These are phyloP conservation scores for Penicillium carneum DNA, from an alignment of 2,329 filamentous ascomycete species.

Conservation along the genomic window DNA sequence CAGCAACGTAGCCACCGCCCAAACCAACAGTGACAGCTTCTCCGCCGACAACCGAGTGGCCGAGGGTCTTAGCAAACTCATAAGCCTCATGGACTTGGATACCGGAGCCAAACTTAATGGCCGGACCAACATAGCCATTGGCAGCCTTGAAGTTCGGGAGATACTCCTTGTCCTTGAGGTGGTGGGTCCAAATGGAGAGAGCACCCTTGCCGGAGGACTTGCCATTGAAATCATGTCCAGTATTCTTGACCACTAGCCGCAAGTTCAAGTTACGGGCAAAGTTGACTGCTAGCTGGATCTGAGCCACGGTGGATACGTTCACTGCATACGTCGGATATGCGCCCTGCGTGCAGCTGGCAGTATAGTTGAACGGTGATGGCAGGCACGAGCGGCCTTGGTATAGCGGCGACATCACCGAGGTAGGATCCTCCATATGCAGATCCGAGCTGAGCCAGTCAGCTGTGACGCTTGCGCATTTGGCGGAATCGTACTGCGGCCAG, in stretches of 20 bases:
- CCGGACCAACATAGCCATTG: slow-evolving; percentile 56
- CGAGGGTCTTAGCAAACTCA: slow-evolving; percentile 53
- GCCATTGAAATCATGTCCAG: slow-evolving; percentile 57
- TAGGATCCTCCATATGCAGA: too few species aligned
- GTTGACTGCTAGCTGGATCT: slow-evolving; percentile 43
- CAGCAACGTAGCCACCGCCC: slow-evolving; percentile 54
- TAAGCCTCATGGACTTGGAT: slow-evolving; percentile 60
- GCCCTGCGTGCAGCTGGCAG: slow-evolving; percentile 35
- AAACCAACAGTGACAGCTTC: slow-evolving; percentile 60
- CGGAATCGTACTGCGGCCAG: too few species aligned
- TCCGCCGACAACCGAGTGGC: slow-evolving; percentile 54
- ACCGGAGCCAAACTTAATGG: slow-evolving; percentile 62
- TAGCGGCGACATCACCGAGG: too few species aligned
- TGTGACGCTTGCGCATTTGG: too few species aligned
- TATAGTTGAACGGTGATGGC: slow-evolving; percentile 24
- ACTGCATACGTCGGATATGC: slow-evolving; percentile 43
- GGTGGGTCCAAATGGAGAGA: slow-evolving; percentile 37
- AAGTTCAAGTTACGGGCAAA: slow-evolving; percentile 36
- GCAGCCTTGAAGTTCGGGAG: slow-evolving; percentile 47
- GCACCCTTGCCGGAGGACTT: slow-evolving; percentile 66
- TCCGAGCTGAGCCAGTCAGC: too few species aligned
- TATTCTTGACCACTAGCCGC: slow-evolving; percentile 51
- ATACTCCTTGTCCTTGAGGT: slow-evolving; percentile 32
- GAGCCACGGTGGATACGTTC: slow-evolving; percentile 40
- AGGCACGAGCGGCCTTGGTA: slow-evolving; percentile 30